Base-by-base conservation (phyloP, 2,329 filamentous ascomycete species). In the Aureobasidium sp. region DNA sequence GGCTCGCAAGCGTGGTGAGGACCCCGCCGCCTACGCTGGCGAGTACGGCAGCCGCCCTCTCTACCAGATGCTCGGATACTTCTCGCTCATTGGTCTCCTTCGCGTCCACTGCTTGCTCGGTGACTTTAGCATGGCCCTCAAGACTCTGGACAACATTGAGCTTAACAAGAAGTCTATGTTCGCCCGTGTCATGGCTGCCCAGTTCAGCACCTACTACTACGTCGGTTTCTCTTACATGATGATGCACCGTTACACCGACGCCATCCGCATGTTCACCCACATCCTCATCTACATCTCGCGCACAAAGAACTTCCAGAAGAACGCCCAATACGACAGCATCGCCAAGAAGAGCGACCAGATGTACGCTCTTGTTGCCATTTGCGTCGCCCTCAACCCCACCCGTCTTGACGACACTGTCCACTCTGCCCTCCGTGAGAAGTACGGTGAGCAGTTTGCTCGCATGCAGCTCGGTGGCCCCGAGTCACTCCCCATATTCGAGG, bases 121-220 rank as follows among this genome's bases (percentile, higher is more conserved):
- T 70, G 94, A 99, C 81, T 99, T 99, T 81, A 96, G 90, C 79
- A 86, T 99, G 66, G 94, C 94, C 56, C 86, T 99, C 73, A 99
- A 97, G 86, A 99, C 94, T 39, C 89, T 99, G 68, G 94, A 99
- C 76, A 93, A 97, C 76, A 97, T 99, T 73, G 94, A 99, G 84
- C 87, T 99, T 72, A 99, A 97, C 84, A 99, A 99, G 84, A 97
- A 97, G 84, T 92, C 94, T 77, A 97, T 97, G 90, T 99, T 99
- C 76, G 93, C 94, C 66, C 90, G 94, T 68, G 94, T 99, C 76
- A 97, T 99, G 94, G 93, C 94, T 61, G 94, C 94, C 63, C 94
- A 99, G 82, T 97, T 97, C 82, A 97, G 93, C 69, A 99, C 94
- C 68, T 99, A 97, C 86, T 99, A 99, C 86, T 97, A 97, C 77